Base-by-base conservation (phyloP, 2,329 filamentous ascomycete genomes). In the Ceratocystiopsis brevicomis region DNA sequence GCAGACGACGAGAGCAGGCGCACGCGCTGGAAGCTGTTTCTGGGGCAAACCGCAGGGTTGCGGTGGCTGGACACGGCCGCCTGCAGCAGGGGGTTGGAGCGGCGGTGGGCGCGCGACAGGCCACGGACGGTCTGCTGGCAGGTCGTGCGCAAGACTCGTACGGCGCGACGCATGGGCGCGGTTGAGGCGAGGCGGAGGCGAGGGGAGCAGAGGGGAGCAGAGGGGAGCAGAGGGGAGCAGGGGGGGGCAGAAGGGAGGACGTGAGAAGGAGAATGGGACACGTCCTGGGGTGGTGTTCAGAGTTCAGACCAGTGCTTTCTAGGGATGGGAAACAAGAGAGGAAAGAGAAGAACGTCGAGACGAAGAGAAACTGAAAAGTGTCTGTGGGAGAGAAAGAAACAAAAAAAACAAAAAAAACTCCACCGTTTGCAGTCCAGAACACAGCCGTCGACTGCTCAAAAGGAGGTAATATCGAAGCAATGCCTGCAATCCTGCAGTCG, bases 101-200 rank as follows among this genome's bases (percentile, higher is more conserved):
- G 62, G 49, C 63, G 63, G 49, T 55, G 58, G 57, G 61, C 65
- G 53, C 71, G 72, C 53, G 66, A 55, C 50, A 77, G 60, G 57
- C 69, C 72, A 56, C 73, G 76, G 59, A 73, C 69, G 54, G 69
- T 69, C 55, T 68, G 71, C 58, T 78, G 73, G 61, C 74, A 72
- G 54, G 73, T 74, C 56, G 76, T 75, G 66, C 80, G 74, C 59
- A 81, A 65, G 55, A 73, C 73, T 66, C 74, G 72, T 50, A 76
- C 62, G 61, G 72, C 78, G 63, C 78, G 79, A 73, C 79, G 79
- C 81, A 87, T 87, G 65, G 65, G 42, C 41, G 47, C 41, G 44
- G 41, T 45, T 41, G 11, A 16, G 16, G 35, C n/a, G n/a, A n/a
- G n/a, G n/a, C 3, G 17, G 12, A 12, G 30, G n/a, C 3, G 25